Evolutionary conservation across 2,329 filamentous ascomycete species (phyloP).

Genomic region (Aquanectria penicillioides): DNA sequence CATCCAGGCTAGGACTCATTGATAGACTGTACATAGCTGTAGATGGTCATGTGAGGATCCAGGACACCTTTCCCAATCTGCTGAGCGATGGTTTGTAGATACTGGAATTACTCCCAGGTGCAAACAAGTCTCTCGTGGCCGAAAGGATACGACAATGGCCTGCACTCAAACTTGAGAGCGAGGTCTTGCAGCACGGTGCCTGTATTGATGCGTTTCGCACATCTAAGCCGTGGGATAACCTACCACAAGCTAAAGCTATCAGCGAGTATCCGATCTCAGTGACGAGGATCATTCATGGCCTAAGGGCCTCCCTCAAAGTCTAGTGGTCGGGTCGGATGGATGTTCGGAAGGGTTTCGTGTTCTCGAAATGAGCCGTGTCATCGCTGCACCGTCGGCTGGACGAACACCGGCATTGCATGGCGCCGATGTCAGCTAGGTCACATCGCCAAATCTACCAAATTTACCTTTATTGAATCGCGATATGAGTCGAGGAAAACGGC

Average conservation of each 20-base stretch:
- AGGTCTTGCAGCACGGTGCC: conserved; percentile 44
- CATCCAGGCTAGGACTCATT: conserved; percentile 52
- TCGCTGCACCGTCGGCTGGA: conserved; percentile 75
- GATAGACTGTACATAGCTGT: conserved; percentile 61
- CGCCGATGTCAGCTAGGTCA: conserved; percentile 76
- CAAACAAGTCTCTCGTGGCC: conserved; percentile 36
- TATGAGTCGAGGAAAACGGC: conserved; percentile 73
- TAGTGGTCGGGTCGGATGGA: neutral
- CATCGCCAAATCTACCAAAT: conserved; percentile 69
- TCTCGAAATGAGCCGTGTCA: conserved; percentile 76
- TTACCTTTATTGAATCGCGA: conserved; percentile 74
- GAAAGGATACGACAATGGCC: conserved; percentile 56
- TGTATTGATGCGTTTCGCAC: conserved; percentile 59
- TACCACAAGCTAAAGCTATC: conserved; percentile 57
- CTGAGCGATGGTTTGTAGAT: conserved; percentile 54
- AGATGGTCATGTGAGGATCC: conserved; percentile 64
- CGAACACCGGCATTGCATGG: conserved; percentile 76
- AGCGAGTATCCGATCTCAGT: conserved; percentile 58
- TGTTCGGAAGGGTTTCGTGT: conserved; percentile 71
- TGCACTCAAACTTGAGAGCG: conserved; percentile 58
- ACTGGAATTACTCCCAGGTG: conserved; percentile 47
- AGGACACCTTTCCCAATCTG: conserved; percentile 65
- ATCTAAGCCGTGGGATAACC: conserved; percentile 60
- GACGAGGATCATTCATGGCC: conserved; percentile 41
- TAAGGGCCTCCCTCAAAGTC: neutral